Base-by-base conservation (phyloP, 2,329 filamentous ascomycete species). In the Cladosporium oxysporum region DNA sequence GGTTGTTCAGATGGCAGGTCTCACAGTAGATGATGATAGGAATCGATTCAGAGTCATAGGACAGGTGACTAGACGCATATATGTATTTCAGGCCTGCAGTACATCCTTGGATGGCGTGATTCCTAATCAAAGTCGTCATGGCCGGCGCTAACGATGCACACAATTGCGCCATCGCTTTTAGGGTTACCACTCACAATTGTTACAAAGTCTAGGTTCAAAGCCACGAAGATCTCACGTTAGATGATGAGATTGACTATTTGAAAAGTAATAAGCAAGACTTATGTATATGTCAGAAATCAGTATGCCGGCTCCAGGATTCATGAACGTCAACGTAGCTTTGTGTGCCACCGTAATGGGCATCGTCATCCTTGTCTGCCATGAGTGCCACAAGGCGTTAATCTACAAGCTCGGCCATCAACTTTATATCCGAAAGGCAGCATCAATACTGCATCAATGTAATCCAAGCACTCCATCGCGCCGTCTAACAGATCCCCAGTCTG, bases 101-200 rank as follows among this genome's bases (percentile, higher is more conserved):
- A 8, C 41, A 52, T 29, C 26, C 28, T 28, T 52, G 14, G 14
- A 59, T 59, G 37, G 57, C 57, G 57, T 59, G 57, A 59, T 59
- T 59, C 57, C 57, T 59, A 59, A 59, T 37, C 57, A 59, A 31
- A n/a, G 31, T 37, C 57, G 57, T 59, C 31, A 26, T 44, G 37
- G 26, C 33, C 21, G 57, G 33, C 33, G 55, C 55, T 41, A 58
- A 58, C 12, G 55, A 55, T 33, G 29, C 29, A 55, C 29, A 11
- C 18, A 31, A 29, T 55, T 47, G 41, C 41, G n/a, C 41, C n/a
- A 47, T 47, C 41, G 41, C n/a, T 5, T 47, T 47, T 47, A 11
- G 14, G 41, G 41, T 21, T 47, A 11, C 8, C 8, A 47, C 7
- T 1, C 41, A 23, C n/a, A 23, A 47, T 47, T 5, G 10, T 18